These are phyloP conservation scores for Metschnikowia henanensis DNA, from an alignment of 805 yeast species.

Conservation along the genomic window DNA sequence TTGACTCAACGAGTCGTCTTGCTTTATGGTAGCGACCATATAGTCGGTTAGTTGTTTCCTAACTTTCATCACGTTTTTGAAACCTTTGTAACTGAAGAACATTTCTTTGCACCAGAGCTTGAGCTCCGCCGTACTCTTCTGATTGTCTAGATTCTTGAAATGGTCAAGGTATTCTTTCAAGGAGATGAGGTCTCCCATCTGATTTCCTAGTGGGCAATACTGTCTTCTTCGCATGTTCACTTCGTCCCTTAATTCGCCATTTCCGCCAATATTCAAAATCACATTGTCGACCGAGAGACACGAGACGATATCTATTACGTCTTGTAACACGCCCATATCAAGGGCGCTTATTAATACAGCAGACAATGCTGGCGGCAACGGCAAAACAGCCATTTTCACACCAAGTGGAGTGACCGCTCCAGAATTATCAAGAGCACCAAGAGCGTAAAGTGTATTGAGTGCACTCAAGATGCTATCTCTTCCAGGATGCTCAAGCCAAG, in stretches of 20 bases:
- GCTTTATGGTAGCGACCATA: conserved; percentile 51
- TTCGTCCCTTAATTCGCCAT: conserved; percentile 79
- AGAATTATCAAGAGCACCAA: conserved; percentile 73
- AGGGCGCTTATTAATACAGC: conserved; percentile 78
- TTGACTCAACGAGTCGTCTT: conserved; percentile 33
- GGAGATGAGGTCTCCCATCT: conserved; percentile 81
- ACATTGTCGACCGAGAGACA: conserved; percentile 93
- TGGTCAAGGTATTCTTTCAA: conserved; percentile 74
- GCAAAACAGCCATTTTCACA: conserved; percentile 82
- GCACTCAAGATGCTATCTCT: conserved; percentile 74
- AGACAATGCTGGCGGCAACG: conserved; percentile 89
- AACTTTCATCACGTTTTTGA: conserved; percentile 73
- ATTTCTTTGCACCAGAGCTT: conserved; percentile 83
- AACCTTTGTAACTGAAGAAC: conserved; percentile 74
- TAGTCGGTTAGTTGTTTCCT: conserved; percentile 74
- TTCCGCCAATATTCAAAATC: conserved; percentile 63
- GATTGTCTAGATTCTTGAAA: conserved; percentile 33
- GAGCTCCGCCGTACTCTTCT: conserved; percentile 48
- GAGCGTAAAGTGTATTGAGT: conserved; percentile 69
- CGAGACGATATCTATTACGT: conserved; percentile 86
- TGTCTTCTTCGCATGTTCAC: conserved; percentile 73
- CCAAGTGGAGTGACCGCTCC: conserved; percentile 84
- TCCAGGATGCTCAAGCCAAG: conserved; percentile 93
- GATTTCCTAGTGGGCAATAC: conserved; percentile 67
- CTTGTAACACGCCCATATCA: conserved; percentile 53